A percentile compares a stretch with the other conserved stretches of the same genome.
phyloP scores from a whole-genome alignment of 768 basidiomycete genomes.

The Asterophora lycoperdoides region DNA sequence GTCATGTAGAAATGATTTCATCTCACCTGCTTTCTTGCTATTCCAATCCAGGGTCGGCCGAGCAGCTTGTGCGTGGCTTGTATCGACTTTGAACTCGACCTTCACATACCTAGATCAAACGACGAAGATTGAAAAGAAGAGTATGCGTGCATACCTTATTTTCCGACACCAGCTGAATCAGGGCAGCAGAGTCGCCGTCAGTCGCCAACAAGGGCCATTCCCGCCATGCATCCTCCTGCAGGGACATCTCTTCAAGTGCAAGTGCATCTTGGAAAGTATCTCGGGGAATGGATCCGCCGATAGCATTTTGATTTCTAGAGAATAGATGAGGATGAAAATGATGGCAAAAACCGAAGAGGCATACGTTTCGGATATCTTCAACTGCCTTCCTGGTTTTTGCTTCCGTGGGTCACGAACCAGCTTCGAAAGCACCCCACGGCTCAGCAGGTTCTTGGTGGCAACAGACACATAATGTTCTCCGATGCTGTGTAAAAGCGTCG shows the following conservation, averaged over 20 bases:
- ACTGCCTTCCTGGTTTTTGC: constrained; percentile 63
- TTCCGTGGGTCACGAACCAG: constrained; percentile 58
- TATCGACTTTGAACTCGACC: constrained; percentile 74
- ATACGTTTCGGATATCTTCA: constrained; percentile 74
- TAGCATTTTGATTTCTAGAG: constrained; percentile 59
- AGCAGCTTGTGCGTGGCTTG: constrained; percentile 51
- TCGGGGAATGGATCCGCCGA: constrained; percentile 57
- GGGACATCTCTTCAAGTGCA: constrained; percentile 53
- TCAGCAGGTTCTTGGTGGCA: constrained; percentile 58
- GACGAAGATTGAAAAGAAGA: not conserved
- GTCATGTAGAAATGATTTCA: not conserved
- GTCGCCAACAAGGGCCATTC: constrained; percentile 79
- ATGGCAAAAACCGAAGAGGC: constrained; percentile 10
- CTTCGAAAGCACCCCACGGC: constrained; percentile 64
- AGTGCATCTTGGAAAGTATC: constrained; percentile 73
- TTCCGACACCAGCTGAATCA: constrained; percentile 81
- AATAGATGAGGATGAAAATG: not conserved
- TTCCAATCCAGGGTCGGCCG: constrained; percentile 70
- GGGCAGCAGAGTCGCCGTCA: constrained; percentile 75
- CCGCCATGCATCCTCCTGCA: constrained; percentile 50
- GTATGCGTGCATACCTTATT: constrained; percentile 48
- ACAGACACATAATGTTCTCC: constrained; percentile 52
- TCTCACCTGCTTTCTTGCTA: constrained; percentile 80
- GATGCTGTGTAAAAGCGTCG: constrained; percentile 49
- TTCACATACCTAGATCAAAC: constrained; percentile 23